These are phyloP conservation scores for Dalbergia cultrata DNA, from an alignment of 306 rosid species.

Conservation along the genomic window DNA sequence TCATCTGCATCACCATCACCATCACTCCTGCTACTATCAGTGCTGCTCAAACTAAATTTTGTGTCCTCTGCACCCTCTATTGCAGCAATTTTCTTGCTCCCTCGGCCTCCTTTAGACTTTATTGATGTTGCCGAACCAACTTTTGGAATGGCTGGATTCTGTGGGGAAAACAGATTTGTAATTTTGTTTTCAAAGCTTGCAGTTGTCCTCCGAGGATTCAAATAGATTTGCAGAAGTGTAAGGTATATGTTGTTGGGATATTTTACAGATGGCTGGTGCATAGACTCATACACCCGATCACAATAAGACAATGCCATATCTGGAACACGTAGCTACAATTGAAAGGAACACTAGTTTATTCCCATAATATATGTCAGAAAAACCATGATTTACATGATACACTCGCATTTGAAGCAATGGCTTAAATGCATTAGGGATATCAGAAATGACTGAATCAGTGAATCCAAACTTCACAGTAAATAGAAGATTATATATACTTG, in stretches of 20 bases:
- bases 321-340: slow-evolving; percentile 83
- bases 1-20: slow-evolving; percentile 91
- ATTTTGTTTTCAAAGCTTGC: slow-evolving; percentile 83
- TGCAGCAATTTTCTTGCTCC: slow-evolving; percentile 80
- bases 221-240: slow-evolving; percentile 87
- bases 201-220: slow-evolving; percentile 86
- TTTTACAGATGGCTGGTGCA: slow-evolving; percentile 71
- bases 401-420: slow-evolving; percentile 36
- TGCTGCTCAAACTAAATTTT: slow-evolving; percentile 71
- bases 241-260: slow-evolving; percentile 83
- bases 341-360: slow-evolving; percentile 40
- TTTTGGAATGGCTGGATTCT: slow-evolving; percentile 61
- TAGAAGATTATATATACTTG: slow-evolving; percentile 8
- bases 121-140: slow-evolving; percentile 60
- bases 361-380: slow-evolving; percentile 36
- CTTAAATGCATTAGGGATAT: slow-evolving; percentile 32
- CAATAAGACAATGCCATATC: slow-evolving; percentile 92
- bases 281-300: slow-evolving; percentile 84
- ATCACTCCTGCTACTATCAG: slow-evolving; percentile 90
- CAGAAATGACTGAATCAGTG: slow-evolving; percentile 22
- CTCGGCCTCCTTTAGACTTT: slow-evolving; percentile 74
- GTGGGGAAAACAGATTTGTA: slow-evolving; percentile 69
- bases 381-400: slow-evolving; percentile 24
- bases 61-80: slow-evolving; percentile 95
- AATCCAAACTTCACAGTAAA: slow-evolving; percentile 12